phyloP scores from a whole-genome alignment of 2,329 filamentous ascomycete genomes.

The Davidsoniella neocaledoniae region DNA sequence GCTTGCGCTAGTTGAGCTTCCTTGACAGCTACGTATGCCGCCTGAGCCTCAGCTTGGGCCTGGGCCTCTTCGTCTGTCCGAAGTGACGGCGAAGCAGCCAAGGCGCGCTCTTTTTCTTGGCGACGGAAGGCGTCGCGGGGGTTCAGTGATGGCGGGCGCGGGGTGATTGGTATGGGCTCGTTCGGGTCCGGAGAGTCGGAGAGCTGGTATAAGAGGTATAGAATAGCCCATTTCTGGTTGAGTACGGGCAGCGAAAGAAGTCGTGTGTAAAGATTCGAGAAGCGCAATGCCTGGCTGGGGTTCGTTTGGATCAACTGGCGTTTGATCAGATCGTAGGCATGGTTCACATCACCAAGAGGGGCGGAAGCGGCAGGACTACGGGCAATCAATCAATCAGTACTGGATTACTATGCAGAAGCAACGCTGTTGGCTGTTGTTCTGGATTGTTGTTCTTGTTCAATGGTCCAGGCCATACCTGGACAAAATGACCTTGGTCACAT shows the following conservation, averaged over 20 bases:
- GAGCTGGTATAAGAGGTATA: constrained; percentile 77
- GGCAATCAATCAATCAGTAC: neutral
- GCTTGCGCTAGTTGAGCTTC: constrained; percentile 20
- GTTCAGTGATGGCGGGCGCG: constrained; percentile 19
- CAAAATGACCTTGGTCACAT: constrained; percentile 33
- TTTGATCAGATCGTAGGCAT: constrained; percentile 86
- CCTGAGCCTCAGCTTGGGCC: constrained; percentile 23
- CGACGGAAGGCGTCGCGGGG: constrained; percentile 23
- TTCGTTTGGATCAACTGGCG: constrained; percentile 68
- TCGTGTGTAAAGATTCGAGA: constrained; percentile 80
- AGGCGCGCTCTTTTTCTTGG: constrained; percentile 22
- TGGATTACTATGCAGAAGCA: neutral
- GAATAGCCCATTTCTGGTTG: constrained; percentile 90
- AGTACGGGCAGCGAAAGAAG: constrained; percentile 82
- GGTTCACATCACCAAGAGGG: constrained; percentile 55
- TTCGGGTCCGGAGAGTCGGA: constrained; percentile 48
- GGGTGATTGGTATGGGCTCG: constrained; percentile 31
- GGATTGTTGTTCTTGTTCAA: too few relatives aligned
- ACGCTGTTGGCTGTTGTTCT: too few relatives aligned
- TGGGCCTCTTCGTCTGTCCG: constrained; percentile 28
- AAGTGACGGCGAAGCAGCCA: constrained; percentile 21
- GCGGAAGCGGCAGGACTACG: constrained; percentile 18
- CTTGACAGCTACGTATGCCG: constrained; percentile 24
- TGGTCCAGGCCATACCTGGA: constrained; percentile 25
- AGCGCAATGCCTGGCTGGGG: constrained; percentile 61